Conservation (phyloP, 169 alveolate species). For the Cyclospora cayetanensis region DNA sequence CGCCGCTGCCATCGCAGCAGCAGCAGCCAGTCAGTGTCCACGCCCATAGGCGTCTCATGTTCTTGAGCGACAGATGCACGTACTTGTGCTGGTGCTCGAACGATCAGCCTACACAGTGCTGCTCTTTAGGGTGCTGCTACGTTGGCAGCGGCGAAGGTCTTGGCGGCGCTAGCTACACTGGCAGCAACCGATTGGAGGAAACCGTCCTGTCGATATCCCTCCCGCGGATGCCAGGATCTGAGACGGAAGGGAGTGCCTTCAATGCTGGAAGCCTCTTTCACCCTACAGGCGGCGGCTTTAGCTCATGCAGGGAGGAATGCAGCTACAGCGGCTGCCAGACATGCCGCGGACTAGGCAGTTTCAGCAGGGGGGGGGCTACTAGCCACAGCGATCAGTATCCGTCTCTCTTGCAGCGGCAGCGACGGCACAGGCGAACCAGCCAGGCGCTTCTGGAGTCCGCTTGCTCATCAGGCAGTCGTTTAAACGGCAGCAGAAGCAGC, state of each 20-base stretch:
- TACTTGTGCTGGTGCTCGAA: conserved; percentile 45
- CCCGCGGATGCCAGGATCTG: too few relatives aligned
- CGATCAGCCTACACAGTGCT: not conserved
- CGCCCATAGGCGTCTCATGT: not conserved
- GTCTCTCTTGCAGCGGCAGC: too few relatives aligned
- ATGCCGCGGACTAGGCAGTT: too few relatives aligned
- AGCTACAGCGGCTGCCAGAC: too few relatives aligned
- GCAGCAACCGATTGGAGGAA: not conserved
- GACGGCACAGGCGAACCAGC: not conserved
- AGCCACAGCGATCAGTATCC: too few relatives aligned
- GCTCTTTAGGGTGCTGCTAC: not conserved
- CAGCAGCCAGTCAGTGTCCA: not conserved
- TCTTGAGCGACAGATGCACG: conserved; percentile 21
- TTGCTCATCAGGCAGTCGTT: not conserved
- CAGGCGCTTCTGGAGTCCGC: not conserved
- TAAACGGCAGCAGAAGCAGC: not conserved
- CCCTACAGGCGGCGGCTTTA: too few relatives aligned
- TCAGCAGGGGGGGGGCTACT: too few relatives aligned
- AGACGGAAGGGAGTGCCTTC: too few relatives aligned
- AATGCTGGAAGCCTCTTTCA: too few relatives aligned
- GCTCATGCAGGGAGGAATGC: too few relatives aligned
- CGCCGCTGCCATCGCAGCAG: not conserved
- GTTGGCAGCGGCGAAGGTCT: not conserved
- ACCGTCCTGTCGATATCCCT: not conserved
- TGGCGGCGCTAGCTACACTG: not conserved